Conservation (phyloP, 805 yeast species). For the Yarrowia yakushimensis region DNA sequence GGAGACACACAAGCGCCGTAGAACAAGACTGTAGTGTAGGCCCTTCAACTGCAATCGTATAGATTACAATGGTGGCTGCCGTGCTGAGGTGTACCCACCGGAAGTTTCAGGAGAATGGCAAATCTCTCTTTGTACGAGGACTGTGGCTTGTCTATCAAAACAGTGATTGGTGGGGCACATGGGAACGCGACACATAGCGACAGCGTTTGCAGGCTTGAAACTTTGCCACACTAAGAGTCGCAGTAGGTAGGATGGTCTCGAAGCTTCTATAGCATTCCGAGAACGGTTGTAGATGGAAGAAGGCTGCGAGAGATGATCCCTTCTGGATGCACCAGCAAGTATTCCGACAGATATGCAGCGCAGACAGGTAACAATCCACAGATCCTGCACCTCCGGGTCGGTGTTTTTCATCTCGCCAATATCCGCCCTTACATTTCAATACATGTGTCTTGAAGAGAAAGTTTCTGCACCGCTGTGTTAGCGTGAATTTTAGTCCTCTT, state of each 20-base stretch:
- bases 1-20: no score
- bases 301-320: no score
- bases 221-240: no score
- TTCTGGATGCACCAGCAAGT: no score
- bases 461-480: not conserved
- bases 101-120: no score
- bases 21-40: no score
- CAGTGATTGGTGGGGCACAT: no score
- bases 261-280: not conserved
- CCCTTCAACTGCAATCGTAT: no score
- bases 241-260: not conserved
- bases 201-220: no score
- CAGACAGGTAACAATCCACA: not conserved
- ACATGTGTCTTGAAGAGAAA: not conserved
- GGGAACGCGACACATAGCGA: not conserved
- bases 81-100: no score
- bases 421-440: not conserved
- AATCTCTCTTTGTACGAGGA: not conserved
- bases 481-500: slow-evolving; percentile 10
- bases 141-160: slow-evolving; percentile 8
- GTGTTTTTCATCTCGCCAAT: not conserved
- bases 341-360: not conserved
- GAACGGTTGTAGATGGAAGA: not conserved
- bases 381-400: no score
- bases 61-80: no score